These are phyloP conservation scores for Erysimum cheiranthoides DNA, from an alignment of 345 rosid genomes.

Conservation along the genomic window DNA sequence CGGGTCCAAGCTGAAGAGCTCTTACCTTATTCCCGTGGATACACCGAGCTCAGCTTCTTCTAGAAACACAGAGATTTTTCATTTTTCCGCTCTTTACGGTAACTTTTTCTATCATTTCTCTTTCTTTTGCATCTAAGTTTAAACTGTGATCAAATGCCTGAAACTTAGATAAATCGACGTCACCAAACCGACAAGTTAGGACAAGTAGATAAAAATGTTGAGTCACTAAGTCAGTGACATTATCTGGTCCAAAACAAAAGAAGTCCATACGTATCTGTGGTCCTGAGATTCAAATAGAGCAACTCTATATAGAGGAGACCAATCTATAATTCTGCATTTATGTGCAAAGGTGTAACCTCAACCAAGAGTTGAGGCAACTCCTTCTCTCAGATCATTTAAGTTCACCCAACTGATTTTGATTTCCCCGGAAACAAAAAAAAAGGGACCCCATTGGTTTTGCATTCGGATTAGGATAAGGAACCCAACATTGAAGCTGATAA, in stretches of 20 bases:
- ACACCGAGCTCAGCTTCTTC: slow-evolving; percentile 95
- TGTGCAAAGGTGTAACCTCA: slow-evolving; percentile 35
- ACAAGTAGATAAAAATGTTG: slow-evolving; percentile 14
- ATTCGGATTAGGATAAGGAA: slow-evolving; percentile 34
- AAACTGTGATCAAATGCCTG: background rate
- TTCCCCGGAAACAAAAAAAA: background rate
- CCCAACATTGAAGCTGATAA: slow-evolving; percentile 38
- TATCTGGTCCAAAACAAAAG: slow-evolving; percentile 35
- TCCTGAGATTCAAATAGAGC: slow-evolving; percentile 37
- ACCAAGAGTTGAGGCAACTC: slow-evolving; percentile 30
- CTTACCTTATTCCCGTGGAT: slow-evolving; percentile 89
- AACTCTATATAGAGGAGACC: slow-evolving; percentile 37
- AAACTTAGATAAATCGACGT: background rate
- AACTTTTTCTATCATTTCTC: slow-evolving; percentile 26
- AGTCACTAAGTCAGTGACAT: slow-evolving; percentile 40
- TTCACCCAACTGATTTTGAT: slow-evolving; percentile 32
- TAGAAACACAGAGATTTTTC: slow-evolving; percentile 36
- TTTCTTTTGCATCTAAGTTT: slow-evolving; percentile 18
- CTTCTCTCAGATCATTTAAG: slow-evolving; percentile 38
- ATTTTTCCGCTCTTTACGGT: slow-evolving; percentile 35
- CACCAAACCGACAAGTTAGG: slow-evolving; percentile 6
- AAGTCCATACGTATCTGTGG: slow-evolving; percentile 40
- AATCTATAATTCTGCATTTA: slow-evolving; percentile 42
- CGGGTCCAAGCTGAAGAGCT: slow-evolving; percentile 95
- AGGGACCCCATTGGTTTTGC: slow-evolving; percentile 33